Evolutionary conservation across 2,329 filamentous ascomycete genomes (phyloP).

Genomic region (Phoma sp.): DNA sequence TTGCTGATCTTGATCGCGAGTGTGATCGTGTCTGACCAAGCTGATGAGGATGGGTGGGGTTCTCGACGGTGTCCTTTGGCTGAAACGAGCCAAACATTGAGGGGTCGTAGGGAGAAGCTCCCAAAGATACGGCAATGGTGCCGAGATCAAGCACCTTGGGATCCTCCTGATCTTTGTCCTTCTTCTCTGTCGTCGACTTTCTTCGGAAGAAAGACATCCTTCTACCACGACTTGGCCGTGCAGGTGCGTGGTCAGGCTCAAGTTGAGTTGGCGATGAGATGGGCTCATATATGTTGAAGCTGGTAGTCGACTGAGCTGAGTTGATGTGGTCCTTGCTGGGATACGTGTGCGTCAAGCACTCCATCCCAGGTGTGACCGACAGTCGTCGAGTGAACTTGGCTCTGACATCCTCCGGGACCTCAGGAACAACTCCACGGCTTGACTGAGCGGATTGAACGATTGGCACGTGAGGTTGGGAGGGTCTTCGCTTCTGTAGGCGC

Average conservation of each 20-base stretch:
- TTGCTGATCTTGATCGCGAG: slow-evolving; percentile 37
- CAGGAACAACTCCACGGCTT: slow-evolving; percentile 40
- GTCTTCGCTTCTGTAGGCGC: slow-evolving; percentile 41
- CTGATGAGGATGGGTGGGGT: slow-evolving; percentile 46
- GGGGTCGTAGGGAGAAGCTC: slow-evolving; percentile 53
- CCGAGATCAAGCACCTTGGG: slow-evolving; percentile 48
- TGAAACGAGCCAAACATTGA: slow-evolving; percentile 37
- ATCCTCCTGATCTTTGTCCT: slow-evolving; percentile 22
- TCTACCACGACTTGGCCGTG: slow-evolving; percentile 29
- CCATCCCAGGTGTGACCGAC: slow-evolving; percentile 43
- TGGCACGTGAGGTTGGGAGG: slow-evolving; percentile 34
- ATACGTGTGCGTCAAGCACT: slow-evolving; percentile 46
- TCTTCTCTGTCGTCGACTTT: slow-evolving; percentile 34
- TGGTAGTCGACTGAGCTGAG: slow-evolving; percentile 9
- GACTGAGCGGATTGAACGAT: slow-evolving; percentile 41
- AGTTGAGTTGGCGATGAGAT: slow-evolving; percentile 16
- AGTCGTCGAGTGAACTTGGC: slow-evolving; percentile 46
- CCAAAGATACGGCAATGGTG: slow-evolving; percentile 50
- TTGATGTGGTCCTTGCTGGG: slow-evolving; percentile 34
- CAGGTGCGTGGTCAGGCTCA: slow-evolving; percentile 30
- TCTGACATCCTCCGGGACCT: slow-evolving; percentile 42
- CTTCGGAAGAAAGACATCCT: slow-evolving; percentile 42
- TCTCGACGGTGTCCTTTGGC: slow-evolving; percentile 22
- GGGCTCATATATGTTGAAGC: slow-evolving; percentile 11
- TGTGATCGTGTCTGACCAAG: slow-evolving; percentile 36